Evolutionary conservation across 208 protist species (phyloP).

Genomic region (Leptomonas pyrrhocoris): DNA sequence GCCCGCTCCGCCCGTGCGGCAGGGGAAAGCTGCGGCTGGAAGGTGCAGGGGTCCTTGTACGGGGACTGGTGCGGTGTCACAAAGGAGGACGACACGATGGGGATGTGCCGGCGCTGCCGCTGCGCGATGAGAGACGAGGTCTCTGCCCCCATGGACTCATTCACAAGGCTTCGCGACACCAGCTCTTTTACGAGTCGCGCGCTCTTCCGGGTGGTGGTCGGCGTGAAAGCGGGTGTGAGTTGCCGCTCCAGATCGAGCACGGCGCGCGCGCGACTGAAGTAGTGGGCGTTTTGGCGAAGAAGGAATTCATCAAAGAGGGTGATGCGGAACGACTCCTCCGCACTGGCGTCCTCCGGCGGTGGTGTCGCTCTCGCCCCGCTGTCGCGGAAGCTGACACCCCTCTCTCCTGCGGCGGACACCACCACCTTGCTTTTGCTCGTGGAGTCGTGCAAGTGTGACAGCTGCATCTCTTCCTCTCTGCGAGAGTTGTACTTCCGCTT

Average conservation of each 20-base stretch:
- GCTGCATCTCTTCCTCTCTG: conserved; percentile 18
- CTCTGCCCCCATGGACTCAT: conserved; percentile 31
- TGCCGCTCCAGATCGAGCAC: conserved; percentile 47
- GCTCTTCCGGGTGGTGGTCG: conserved; percentile 54
- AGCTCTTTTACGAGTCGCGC: conserved; percentile 53
- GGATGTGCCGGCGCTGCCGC: conserved; percentile 35
- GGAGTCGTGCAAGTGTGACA: conserved; percentile 4
- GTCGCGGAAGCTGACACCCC: background rate
- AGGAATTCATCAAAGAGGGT: conserved; percentile 84
- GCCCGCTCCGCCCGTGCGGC: conserved; percentile 27
- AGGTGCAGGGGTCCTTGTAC: conserved; percentile 79
- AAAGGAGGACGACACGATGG: conserved; percentile 34
- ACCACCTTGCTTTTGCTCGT: background rate
- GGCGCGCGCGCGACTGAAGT: conserved; percentile 45
- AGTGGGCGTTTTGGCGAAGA: conserved; percentile 69
- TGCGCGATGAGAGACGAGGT: conserved; percentile 35
- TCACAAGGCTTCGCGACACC: conserved; percentile 49
- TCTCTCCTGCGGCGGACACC: background rate
- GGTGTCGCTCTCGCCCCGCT: background rate
- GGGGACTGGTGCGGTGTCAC: conserved; percentile 65
- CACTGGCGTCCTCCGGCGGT: background rate
- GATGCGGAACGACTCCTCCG: conserved; percentile 38
- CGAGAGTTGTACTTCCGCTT: conserved; percentile 23
- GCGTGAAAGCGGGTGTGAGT: conserved; percentile 72
- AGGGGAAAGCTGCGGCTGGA: conserved; percentile 58